Base-by-base conservation (phyloP, 2,329 filamentous ascomycete genomes). In the Coniochaeta hoffmannii region DNA sequence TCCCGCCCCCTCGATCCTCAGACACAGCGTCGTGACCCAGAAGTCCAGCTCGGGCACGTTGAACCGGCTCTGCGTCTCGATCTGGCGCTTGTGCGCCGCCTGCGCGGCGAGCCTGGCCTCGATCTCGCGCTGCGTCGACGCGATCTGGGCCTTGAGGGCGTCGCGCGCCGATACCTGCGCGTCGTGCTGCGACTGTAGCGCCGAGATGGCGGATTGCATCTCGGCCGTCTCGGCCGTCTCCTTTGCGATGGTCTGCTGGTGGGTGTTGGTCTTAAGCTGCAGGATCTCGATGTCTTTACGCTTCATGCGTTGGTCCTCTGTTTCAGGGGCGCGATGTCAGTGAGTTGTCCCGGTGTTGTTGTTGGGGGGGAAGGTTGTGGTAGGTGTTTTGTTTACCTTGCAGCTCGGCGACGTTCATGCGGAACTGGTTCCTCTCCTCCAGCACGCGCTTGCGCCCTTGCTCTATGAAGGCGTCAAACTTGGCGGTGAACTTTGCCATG, bases 31-130 rank as follows among this genome's bases (percentile, higher is more conserved):
- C 55, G 87, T 88, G 69, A 96, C 89, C 94, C 94, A 99, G 68
- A 97, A 97, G 62, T 92, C 89, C 49, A 99, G 79, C 74, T 99
- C 94, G 0, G 94, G 94, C 44, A 89, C 82, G 71, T 99, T 97
- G 71, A 93, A 89, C 32, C 90, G 83, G 54, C 88, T 83, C 73
- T 97, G 93, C 1, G 87, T 82, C 64, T 95, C 90, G 35, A 96
- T 77, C 63, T 90, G 85, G 59, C 83, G 80, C 50, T 88, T 85
- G 68, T 89, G 85, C 59, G 82, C 82, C 53, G 84, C 78, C 71
- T 91, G 88, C 12, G 87, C 85, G n/a, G 86, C 86, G 22, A 88
- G 73, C 38, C 83, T 80, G 30, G 81, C 76, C 54, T 88, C 85
- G 60, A 93, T 90, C 54, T 85, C 81, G 56, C 78, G 79, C 65